Evolutionary conservation across 2,329 filamentous ascomycete species (phyloP).

Genomic region (Neonectria neomacrospora): DNA sequence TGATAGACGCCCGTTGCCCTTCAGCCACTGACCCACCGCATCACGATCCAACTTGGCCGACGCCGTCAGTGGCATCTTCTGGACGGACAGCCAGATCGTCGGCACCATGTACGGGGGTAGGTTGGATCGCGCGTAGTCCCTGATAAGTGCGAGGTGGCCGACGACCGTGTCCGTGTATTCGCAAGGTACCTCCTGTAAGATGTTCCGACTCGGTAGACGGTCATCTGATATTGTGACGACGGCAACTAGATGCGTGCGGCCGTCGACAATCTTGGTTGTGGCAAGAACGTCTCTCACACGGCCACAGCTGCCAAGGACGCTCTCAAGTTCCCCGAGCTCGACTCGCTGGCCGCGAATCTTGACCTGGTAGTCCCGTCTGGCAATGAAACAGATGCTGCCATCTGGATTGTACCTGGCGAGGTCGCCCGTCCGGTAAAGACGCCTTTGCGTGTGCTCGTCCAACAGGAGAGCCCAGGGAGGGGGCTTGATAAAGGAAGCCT

Average conservation of each 20-base stretch:
- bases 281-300: too few species aligned
- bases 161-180: background rate
- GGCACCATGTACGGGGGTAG: conserved; percentile 37
- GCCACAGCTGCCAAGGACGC: background rate
- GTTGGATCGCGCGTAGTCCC: too few species aligned
- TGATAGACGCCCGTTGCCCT: conserved; percentile 13
- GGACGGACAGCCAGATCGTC: conserved; percentile 26
- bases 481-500: conserved; percentile 45
- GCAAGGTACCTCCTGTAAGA: background rate
- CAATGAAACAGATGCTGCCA: conserved; percentile 54
- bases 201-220: too few species aligned
- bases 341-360: conserved; percentile 66
- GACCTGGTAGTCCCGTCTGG: conserved; percentile 65
- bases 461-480: conserved; percentile 35
- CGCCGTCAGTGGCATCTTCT: conserved; percentile 24
- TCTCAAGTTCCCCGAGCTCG: conserved; percentile 50
- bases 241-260: background rate
- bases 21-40: too few species aligned
- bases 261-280: background rate
- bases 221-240: too few species aligned
- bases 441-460: conserved; percentile 22
- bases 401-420: conserved; percentile 44
- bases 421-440: conserved; percentile 42
- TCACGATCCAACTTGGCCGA: conserved; percentile 36
- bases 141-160: background rate